Conservation (phyloP, 192 early-diverging fungal genomes). For the Linnemannia hyalina region DNA sequence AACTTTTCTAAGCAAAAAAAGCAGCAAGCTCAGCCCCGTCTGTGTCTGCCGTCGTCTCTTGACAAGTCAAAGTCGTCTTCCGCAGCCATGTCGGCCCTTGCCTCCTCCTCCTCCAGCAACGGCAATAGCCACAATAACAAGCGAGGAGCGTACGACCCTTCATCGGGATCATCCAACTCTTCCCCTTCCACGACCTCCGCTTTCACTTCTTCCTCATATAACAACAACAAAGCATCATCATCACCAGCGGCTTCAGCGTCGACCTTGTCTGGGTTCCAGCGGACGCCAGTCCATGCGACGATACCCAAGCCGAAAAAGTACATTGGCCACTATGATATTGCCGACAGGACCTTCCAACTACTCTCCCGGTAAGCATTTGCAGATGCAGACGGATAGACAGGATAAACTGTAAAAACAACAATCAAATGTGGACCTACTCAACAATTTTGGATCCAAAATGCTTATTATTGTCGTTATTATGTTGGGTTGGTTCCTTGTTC, state of each 20-base stretch:
- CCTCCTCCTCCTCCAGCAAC: not conserved
- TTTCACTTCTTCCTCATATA: not conserved
- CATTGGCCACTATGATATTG: constrained; percentile 56
- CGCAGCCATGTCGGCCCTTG: constrained; percentile 1
- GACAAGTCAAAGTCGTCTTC: not conserved
- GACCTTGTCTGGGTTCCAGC: constrained; percentile 2
- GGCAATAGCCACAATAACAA: not conserved
- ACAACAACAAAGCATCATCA: not conserved
- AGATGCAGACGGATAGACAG: no score
- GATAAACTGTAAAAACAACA: not conserved
- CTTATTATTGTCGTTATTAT: not conserved
- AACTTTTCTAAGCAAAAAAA: not conserved
- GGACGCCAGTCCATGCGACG: constrained; percentile 1
- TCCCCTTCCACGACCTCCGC: not conserved
- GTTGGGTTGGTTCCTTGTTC: not conserved
- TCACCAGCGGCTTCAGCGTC: not conserved
- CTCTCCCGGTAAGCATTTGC: constrained; percentile 41
- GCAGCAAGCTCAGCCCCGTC: not conserved
- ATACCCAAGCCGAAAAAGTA: constrained; percentile 37
- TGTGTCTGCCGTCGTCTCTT: not conserved
- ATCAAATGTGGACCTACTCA: not conserved
- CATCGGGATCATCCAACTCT: constrained; percentile 3
- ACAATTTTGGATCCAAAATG: not conserved
- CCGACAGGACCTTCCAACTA: constrained; percentile 50
- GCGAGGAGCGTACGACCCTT: not conserved